Evolutionary conservation across 2,329 filamentous ascomycete species (phyloP).

Genomic region (Colletotrichum gigasporum): DNA sequence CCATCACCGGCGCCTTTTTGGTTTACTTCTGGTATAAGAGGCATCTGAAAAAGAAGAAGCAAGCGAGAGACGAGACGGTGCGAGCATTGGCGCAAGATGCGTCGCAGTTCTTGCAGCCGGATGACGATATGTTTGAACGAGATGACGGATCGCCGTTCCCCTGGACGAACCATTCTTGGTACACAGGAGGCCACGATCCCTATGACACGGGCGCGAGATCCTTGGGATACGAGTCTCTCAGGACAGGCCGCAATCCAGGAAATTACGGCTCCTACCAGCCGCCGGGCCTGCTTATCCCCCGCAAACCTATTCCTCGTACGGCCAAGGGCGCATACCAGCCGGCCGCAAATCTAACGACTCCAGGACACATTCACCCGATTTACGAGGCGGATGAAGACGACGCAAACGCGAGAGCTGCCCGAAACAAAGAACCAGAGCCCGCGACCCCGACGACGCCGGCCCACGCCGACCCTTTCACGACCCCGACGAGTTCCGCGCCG

Average conservation of each 20-base stretch:
- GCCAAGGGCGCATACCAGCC: constrained; percentile 34
- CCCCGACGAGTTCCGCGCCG: constrained; percentile 43
- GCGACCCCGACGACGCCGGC: constrained; percentile 47
- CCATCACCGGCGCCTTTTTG: constrained; percentile 56
- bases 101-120: constrained; percentile 51
- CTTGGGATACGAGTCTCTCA: constrained; percentile 61
- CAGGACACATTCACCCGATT: constrained; percentile 65
- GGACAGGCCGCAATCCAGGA: constrained; percentile 39
- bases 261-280: constrained; percentile 34
- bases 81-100: constrained; percentile 60
- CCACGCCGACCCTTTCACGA: constrained; percentile 61
- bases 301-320: constrained; percentile 43
- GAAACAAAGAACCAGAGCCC: constrained; percentile 33
- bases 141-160: constrained; percentile 42
- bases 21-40: constrained; percentile 62
- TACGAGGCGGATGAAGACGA: constrained; percentile 68
- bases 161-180: constrained; percentile 51
- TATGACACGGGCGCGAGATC: constrained; percentile 51
- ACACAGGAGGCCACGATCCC: constrained; percentile 54
- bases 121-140: constrained; percentile 58
- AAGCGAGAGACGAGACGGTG: constrained; percentile 55
- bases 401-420: constrained; percentile 34
- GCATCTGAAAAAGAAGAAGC: constrained; percentile 39
- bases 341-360: constrained; percentile 20
- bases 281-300: constrained; percentile 38